Evolutionary conservation across 306 rosid species (phyloP).

Genomic region (Comarum palustre): DNA sequence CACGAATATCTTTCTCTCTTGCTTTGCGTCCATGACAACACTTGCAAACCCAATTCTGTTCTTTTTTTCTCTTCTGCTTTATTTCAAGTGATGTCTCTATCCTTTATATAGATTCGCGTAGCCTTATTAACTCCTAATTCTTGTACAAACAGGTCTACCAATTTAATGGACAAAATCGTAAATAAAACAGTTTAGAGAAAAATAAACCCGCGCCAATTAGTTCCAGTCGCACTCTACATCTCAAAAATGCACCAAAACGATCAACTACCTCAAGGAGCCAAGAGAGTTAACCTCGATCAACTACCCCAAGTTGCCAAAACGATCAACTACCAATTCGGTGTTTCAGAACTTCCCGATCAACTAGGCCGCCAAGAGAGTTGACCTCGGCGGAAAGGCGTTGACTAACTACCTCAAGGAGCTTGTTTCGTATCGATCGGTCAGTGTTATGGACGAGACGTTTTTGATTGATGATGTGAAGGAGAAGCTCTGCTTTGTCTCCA

Average conservation of each 20-base stretch:
- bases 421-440: constrained; percentile 75
- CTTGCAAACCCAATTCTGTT: background rate
- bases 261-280: too few relatives aligned
- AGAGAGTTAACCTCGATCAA: too few relatives aligned
- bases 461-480: constrained; percentile 88
- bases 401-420: constrained; percentile 87
- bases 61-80: background rate
- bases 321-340: too few relatives aligned
- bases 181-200: too few relatives aligned
- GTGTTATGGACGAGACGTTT: constrained; percentile 89
- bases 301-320: too few relatives aligned
- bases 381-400: constrained; percentile 84
- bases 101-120: too few relatives aligned
- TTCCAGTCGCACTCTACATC: background rate
- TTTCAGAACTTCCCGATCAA: constrained; percentile 76
- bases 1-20: background rate
- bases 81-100: too few relatives aligned
- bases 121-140: too few relatives aligned
- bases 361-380: constrained; percentile 72
- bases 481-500: constrained; percentile 88
- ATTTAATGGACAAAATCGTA: too few relatives aligned
- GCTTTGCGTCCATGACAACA: background rate
- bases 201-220: background rate
- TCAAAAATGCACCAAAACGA: constrained; percentile 30
- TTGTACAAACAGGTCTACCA: too few relatives aligned